Base-by-base conservation (phyloP, 148 eudicot species). In the Vaccinium vitisidaea region DNA sequence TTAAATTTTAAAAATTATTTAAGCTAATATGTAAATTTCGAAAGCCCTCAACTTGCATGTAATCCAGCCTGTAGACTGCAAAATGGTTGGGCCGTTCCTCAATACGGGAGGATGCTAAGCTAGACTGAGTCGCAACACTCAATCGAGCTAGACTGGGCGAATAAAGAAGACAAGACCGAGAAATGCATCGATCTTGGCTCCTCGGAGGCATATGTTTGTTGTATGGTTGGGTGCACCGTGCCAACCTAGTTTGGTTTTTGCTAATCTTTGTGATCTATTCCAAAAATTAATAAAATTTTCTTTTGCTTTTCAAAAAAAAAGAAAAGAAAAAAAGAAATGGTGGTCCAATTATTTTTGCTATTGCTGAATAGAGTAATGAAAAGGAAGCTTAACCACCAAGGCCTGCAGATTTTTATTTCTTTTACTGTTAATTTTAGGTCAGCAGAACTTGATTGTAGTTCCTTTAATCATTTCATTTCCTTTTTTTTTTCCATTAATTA, bases 391-490 rank as follows among this genome's bases (percentile, higher is more conserved):
- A 13, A 71, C 56, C 23, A 82, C 79, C 73, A 36, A 77, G 32
- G 52, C 43, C 81, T 8, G 50, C 52, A 30, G 48, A n/a, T 63
- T 63, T 63, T 63, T n/a, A n/a, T 63, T 63, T 50, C 11, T 63
- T 63, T 63, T 63, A 30, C 70, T 63, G 14, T 63, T 8, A 63
- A 2, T 36, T 36, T 36, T 2, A 36, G 70, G 70, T 63, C 70
- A n/a, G 70, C 70, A 63, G 70, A 63, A 63, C n/a, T 32, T 70
- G 82, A 83, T 80, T 50, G 84, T 79, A 77, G 74, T 79, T 80
- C 87, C 85, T 63, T 71, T 53, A 71, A 70, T 70, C 84, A 82
- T 82, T 30, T 82, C 77, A 23, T 52, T 23, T 16, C 50, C 27
- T 15, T 61, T 25, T 65, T 70, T 71, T 18, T 16, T 21, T 32